A percentile compares a stretch with the other conserved stretches of the same genome.
Conservation (phyloP, 2,329 filamentous ascomycete species). For the Microascus cirrosus region DNA sequence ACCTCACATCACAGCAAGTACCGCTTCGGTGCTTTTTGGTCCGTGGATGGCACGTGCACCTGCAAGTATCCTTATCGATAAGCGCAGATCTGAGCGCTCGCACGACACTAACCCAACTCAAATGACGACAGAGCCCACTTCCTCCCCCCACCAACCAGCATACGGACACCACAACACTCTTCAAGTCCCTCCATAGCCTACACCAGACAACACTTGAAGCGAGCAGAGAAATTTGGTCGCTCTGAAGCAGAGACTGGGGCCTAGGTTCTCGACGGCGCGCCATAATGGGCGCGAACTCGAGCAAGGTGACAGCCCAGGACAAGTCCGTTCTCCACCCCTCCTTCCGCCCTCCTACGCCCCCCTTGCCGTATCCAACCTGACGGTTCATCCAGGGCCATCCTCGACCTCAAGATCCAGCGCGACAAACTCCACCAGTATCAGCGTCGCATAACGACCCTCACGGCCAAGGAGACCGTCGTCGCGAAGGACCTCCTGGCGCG, state of each 20-base stretch:
- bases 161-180: background rate
- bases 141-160: background rate
- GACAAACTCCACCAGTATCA: conserved; percentile 97
- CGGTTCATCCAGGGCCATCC: conserved; percentile 60
- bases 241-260: background rate
- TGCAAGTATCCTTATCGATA: background rate
- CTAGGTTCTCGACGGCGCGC: background rate
- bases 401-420: conserved; percentile 94
- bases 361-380: background rate
- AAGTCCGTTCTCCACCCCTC: conserved; percentile 46
- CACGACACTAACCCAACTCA: background rate
- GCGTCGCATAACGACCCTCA: conserved; percentile 75
- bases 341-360: conserved; percentile 7
- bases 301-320: conserved; percentile 63
- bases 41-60: too few relatives aligned
- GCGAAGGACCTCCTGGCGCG: conserved; percentile 71
- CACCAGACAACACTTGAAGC: background rate
- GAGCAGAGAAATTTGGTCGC: background rate
- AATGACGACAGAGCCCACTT: background rate
- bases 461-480: conserved; percentile 75
- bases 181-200: background rate
- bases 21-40: too few relatives aligned
- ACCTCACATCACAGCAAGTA: background rate
- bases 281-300: conserved; percentile 42
- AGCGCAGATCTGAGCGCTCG: background rate